Evolutionary conservation across 495 filamentous ascomycete species (phyloP).

Genomic region (Geopyxis carbonaria): DNA sequence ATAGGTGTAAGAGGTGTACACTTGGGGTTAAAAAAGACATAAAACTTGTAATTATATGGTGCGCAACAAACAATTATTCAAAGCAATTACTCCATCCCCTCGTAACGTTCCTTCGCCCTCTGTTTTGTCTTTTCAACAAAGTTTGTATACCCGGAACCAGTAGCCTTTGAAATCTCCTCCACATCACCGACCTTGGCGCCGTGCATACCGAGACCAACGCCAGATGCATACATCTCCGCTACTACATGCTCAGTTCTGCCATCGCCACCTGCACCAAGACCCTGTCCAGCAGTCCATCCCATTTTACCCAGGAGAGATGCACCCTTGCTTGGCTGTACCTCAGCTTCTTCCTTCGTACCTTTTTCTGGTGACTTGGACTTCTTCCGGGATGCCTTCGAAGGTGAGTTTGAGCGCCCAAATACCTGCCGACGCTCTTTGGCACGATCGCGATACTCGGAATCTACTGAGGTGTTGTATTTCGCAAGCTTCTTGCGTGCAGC

Average conservation of each 20-base stretch:
- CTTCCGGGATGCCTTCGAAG: conserved; percentile 29
- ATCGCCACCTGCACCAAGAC: conserved; percentile 62
- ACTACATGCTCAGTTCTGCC: conserved; percentile 62
- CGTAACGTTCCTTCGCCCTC: conserved; percentile 61
- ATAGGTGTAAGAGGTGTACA: too few relatives aligned
- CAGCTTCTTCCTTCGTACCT: conserved; percentile 7
- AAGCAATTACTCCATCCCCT: conserved; percentile 39
- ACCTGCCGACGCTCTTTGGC: conserved; percentile 65
- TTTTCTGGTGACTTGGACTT: conserved; percentile 15
- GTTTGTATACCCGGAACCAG: conserved; percentile 48
- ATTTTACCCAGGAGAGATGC: conserved; percentile 74
- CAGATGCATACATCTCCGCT: conserved; percentile 61
- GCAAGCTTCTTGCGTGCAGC: conserved; percentile 43
- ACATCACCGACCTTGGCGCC: conserved; percentile 76
- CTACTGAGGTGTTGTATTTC: conserved; percentile 30
- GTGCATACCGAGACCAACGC: conserved; percentile 72
- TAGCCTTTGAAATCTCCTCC: conserved; percentile 57
- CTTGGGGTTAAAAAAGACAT: too few relatives aligned
- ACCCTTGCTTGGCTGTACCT: conserved; percentile 39
- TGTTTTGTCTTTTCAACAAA: conserved; percentile 68
- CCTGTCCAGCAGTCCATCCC: conserved; percentile 70
- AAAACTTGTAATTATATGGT: too few relatives aligned
- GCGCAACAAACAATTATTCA: too few relatives aligned
- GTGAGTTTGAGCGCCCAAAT: conserved; percentile 48
- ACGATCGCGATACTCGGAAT: conserved; percentile 57